Evolutionary conservation across 108 stramenopile species (phyloP).

Genomic region (Halocafeteria seosinensis): DNA sequence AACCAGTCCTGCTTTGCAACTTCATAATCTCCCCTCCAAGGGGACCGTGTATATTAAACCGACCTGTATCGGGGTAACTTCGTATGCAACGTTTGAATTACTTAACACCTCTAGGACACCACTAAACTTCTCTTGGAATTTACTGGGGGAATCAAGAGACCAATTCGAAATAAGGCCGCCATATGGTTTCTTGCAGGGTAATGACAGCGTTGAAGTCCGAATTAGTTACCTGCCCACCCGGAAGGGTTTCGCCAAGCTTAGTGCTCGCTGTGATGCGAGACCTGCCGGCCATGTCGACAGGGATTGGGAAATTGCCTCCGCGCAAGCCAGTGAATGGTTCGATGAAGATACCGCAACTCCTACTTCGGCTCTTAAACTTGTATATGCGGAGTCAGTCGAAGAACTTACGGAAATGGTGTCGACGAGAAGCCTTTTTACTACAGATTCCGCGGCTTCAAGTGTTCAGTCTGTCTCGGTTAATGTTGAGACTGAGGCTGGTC

Average conservation of each 20-base stretch:
- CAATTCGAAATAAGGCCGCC: background rate
- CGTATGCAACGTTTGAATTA: background rate
- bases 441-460: too few species aligned
- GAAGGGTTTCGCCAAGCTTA: background rate
- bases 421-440: too few species aligned
- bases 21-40: background rate
- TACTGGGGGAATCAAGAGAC: background rate
- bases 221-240: background rate
- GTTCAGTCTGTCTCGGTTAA: background rate
- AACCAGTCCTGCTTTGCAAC: background rate
- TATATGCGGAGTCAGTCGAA: too few species aligned
- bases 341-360: too few species aligned
- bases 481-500: background rate
- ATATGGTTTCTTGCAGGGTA: background rate
- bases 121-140: background rate
- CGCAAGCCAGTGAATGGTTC: too few species aligned
- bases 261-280: background rate
- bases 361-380: too few species aligned
- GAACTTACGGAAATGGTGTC: too few species aligned
- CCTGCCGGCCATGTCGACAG: background rate
- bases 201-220: background rate
- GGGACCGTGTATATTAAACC: background rate
- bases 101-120: background rate
- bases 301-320: too few species aligned
- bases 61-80: background rate